Percentiles rank a stretch among this genome's conserved stretches.
Conservation (phyloP, 352 stramenopile species). For the Pythium guiyangense region DNA sequence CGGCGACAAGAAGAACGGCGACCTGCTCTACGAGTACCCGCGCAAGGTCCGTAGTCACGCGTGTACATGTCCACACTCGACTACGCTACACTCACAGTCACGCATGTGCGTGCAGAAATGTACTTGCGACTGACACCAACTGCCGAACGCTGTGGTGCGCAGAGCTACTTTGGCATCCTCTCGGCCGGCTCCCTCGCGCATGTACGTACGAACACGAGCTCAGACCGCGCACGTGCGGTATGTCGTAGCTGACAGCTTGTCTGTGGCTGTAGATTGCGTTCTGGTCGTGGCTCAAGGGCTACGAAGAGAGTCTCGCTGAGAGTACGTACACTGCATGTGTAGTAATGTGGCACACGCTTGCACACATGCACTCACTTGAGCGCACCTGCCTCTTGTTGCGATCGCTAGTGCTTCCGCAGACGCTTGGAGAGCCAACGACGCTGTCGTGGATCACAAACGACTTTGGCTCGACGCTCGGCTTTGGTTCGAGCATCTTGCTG, state of each 20-base stretch:
- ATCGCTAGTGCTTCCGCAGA: constrained; percentile 40
- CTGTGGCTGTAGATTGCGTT: constrained; percentile 63
- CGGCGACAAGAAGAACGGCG: constrained; percentile 41
- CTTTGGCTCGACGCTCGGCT: constrained; percentile 70
- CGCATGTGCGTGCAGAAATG: background rate
- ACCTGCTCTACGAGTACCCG: constrained; percentile 81
- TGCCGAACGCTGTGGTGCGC: background rate
- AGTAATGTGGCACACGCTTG: too few species aligned
- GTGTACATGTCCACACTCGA: background rate
- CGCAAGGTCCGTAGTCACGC: constrained; percentile 48
- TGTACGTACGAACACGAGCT: constrained; percentile 23
- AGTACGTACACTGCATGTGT: constrained; percentile 29
- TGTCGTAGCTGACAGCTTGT: background rate
- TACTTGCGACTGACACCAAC: too few species aligned
- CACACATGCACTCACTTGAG: constrained; percentile 1
- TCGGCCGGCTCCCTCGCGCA: constrained; percentile 74
- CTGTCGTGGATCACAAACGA: constrained; percentile 82
- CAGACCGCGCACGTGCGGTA: background rate
- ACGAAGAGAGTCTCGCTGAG: constrained; percentile 78
- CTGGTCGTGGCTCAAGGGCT: constrained; percentile 88
- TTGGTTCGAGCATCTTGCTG: constrained; percentile 79
- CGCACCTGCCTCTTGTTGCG: background rate
- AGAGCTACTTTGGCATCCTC: constrained; percentile 81
- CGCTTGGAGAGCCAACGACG: constrained; percentile 61
- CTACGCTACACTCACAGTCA: background rate